A percentile compares a stretch with the other conserved stretches of the same genome.
These are phyloP conservation scores for Metschnikowia drakensbergensis DNA, from an alignment of 805 yeast species.

Conservation along the genomic window DNA sequence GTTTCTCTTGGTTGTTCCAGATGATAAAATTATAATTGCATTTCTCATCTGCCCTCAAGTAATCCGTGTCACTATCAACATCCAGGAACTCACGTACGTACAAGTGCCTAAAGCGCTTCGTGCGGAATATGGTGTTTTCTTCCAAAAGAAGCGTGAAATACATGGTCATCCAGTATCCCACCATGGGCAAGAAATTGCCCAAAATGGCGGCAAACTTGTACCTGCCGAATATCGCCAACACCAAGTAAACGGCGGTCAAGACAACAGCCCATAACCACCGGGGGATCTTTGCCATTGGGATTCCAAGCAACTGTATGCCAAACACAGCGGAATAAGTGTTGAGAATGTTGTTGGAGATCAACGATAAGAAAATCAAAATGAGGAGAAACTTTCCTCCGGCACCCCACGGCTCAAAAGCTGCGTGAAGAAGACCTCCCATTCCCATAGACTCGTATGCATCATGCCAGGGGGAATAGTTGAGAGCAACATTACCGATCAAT, in stretches of 20 bases:
- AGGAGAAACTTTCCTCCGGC: slow-evolving; percentile 75
- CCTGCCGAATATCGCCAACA: slow-evolving; percentile 73
- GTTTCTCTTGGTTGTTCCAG: slow-evolving; percentile 60
- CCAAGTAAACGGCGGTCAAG: slow-evolving; percentile 59
- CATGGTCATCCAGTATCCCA: slow-evolving; percentile 87
- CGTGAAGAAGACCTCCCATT: slow-evolving; percentile 69
- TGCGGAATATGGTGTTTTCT: slow-evolving; percentile 70
- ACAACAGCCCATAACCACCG: slow-evolving; percentile 73
- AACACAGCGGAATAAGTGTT: slow-evolving; percentile 81
- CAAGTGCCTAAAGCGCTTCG: slow-evolving; percentile 33
- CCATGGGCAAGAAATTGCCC: slow-evolving; percentile 83
- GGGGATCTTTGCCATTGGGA: slow-evolving; percentile 56
- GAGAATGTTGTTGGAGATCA: slow-evolving; percentile 76
- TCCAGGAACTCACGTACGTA: slow-evolving; percentile 29
- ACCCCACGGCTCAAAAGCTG: slow-evolving; percentile 69
- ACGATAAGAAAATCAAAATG: slow-evolving; percentile 64
- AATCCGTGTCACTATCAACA: slow-evolving; percentile 12
- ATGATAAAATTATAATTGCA: slow-evolving; percentile 25
- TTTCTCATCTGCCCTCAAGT: slow-evolving; percentile 8
- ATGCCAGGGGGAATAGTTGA: slow-evolving; percentile 53
- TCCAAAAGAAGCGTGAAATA: slow-evolving; percentile 67
- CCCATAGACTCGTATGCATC: slow-evolving; percentile 55
- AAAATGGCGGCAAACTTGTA: slow-evolving; percentile 67
- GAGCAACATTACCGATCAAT: slow-evolving; percentile 65
- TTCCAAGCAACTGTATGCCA: slow-evolving; percentile 63